Conservation (phyloP, 805 yeast genomes). For the Lipomyces lipofer region DNA sequence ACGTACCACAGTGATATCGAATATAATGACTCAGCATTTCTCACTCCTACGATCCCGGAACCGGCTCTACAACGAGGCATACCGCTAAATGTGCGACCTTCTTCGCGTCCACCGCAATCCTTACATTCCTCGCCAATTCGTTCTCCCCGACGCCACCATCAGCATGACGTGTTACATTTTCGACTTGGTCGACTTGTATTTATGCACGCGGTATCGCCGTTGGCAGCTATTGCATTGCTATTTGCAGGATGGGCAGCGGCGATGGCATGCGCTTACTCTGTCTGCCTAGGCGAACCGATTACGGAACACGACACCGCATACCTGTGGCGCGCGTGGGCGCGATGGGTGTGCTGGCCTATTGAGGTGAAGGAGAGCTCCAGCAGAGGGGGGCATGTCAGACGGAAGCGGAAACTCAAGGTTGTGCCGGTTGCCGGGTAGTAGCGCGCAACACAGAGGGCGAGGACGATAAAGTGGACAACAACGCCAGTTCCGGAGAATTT, state of each 20-base stretch:
- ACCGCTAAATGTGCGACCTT: too few species aligned
- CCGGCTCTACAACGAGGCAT: too few species aligned
- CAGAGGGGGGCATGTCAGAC: too few species aligned
- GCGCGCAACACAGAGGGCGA: too few species aligned
- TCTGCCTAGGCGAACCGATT: constrained; percentile 21
- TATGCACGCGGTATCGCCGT: constrained; percentile 16
- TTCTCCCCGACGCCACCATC: not conserved
- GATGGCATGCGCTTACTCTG: constrained; percentile 13
- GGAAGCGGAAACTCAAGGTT: too few species aligned
- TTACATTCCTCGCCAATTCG: not conserved
- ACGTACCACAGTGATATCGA: not conserved
- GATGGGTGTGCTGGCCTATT: constrained; percentile 15
- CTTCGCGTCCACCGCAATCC: not conserved
- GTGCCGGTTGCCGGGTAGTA: too few species aligned
- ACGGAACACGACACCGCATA: constrained; percentile 16
- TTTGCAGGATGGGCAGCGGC: constrained; percentile 16
- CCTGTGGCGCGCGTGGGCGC: constrained; percentile 26
- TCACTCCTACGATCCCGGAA: not conserved
- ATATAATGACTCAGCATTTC: not conserved
- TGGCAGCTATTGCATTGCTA: constrained; percentile 11
- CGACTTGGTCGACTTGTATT: constrained; percentile 3
- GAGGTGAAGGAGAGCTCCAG: too few species aligned
- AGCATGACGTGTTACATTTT: not conserved
- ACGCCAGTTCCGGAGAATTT: too few species aligned
- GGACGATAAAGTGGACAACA: too few species aligned